Evolutionary conservation across 2,329 filamentous ascomycete genomes (phyloP).

Genomic region (Alternaria sp.): DNA sequence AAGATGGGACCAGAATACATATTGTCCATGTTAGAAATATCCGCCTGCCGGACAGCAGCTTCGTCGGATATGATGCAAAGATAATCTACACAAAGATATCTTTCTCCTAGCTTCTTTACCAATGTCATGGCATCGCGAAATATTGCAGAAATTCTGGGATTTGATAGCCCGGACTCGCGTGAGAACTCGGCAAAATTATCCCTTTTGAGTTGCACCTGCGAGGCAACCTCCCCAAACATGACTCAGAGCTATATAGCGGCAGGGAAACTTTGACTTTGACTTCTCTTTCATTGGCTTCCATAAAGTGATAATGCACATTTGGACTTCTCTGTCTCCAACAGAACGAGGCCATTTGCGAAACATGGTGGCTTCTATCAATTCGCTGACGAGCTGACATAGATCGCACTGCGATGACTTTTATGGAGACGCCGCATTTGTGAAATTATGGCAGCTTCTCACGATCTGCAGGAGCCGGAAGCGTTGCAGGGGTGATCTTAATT

Average conservation of each 20-base stretch:
- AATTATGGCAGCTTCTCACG: neutral
- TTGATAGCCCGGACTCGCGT: neutral
- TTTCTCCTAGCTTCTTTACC: neutral
- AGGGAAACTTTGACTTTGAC: neutral
- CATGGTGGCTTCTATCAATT: neutral
- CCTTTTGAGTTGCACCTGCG: neutral
- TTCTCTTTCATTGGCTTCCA: too few species aligned
- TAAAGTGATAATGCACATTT: too few species aligned
- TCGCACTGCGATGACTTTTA: neutral
- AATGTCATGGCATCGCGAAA: neutral
- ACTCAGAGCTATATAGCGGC: neutral
- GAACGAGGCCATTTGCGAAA: too few species aligned
- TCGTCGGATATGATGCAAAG: neutral
- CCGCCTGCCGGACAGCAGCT: neutral
- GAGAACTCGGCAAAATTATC: neutral
- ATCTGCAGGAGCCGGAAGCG: neutral
- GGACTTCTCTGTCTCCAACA: too few species aligned
- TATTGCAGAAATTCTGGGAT: neutral
- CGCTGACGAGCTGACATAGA: neutral
- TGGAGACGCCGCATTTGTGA: neutral
- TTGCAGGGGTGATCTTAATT: neutral
- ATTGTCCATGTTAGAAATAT: neutral
- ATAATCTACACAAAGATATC: neutral
- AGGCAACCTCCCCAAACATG: neutral
- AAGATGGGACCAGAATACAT: rapidly evolving